Evolutionary conservation across 225 moss, liverwort and hornwort species (phyloP).

Genomic region (Straminergon stramineum): DNA sequence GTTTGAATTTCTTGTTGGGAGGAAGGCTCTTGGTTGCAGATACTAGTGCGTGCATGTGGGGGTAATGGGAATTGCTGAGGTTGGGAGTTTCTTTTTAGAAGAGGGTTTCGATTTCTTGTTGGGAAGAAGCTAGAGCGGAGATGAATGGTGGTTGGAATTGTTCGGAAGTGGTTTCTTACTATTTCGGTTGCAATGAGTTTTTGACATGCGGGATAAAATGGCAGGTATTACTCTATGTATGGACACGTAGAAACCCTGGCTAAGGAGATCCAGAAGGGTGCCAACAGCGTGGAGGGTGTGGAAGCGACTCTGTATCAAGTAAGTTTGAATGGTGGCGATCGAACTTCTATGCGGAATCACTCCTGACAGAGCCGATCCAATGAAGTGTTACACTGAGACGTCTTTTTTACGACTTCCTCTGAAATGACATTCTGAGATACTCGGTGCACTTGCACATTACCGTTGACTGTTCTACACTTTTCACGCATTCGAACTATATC

Average conservation of each 20-base stretch:
- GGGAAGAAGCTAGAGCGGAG: neutral
- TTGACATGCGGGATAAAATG: neutral
- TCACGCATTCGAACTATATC: neutral
- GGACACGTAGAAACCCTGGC: constrained; percentile 39
- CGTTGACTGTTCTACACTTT: neutral
- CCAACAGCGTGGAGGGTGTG: constrained; percentile 37
- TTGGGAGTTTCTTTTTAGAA: neutral
- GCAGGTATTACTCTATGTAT: constrained; percentile 57
- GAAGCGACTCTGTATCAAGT: constrained; percentile 45
- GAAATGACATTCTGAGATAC: neutral
- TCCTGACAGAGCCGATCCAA: neutral
- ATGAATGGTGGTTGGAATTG: neutral
- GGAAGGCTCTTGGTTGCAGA: neutral
- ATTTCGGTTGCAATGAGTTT: neutral
- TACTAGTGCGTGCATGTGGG: neutral
- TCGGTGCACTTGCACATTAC: neutral
- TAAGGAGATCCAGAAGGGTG: constrained; percentile 38
- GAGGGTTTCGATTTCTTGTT: neutral
- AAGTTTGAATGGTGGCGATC: neutral
- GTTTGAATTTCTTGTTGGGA: neutral
- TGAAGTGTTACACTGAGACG: neutral
- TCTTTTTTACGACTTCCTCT: neutral
- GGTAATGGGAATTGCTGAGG: neutral
- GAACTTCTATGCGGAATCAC: neutral
- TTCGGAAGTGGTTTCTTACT: neutral